phyloP scores from a whole-genome alignment of 257 asterid species.

The Paulownia fortunei region DNA sequence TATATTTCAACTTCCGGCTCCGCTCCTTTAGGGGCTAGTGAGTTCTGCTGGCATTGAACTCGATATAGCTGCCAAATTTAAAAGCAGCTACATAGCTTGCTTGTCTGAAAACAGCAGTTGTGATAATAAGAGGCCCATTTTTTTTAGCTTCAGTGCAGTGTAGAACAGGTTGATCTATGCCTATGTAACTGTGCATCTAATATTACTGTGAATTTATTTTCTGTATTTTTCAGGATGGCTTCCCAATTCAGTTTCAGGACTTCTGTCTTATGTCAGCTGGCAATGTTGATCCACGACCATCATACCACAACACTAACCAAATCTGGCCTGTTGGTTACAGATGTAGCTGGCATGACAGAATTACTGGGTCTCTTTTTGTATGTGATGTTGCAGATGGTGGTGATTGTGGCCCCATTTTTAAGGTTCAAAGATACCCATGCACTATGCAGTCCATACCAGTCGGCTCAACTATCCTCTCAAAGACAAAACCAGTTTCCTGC shows the following conservation, averaged over 20 bases:
- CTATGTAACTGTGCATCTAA: background rate
- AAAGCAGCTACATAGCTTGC: background rate
- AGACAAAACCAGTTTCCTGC: conserved; percentile 38
- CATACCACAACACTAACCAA: conserved; percentile 68
- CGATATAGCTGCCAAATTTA: background rate
- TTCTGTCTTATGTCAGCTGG: conserved; percentile 83
- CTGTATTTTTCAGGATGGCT: conserved; percentile 65
- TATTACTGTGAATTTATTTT: conserved; percentile 24
- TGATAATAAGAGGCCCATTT: background rate
- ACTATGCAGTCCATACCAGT: conserved; percentile 59
- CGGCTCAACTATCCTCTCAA: conserved; percentile 73
- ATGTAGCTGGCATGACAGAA: conserved; percentile 92
- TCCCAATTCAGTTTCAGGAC: conserved; percentile 90
- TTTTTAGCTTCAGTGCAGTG: background rate
- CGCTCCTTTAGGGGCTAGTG: conserved; percentile 18
- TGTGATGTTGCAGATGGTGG: conserved; percentile 92
- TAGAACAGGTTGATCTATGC: conserved; percentile 6
- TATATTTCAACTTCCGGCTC: conserved; percentile 9
- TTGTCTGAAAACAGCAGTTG: background rate
- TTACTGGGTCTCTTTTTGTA: conserved; percentile 85
- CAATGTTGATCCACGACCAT: conserved; percentile 68
- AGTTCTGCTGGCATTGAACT: background rate
- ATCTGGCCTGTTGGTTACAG: conserved; percentile 95
- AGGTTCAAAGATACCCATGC: conserved; percentile 83
- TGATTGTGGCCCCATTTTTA: conserved; percentile 77